Base-by-base conservation (phyloP, 306 rosid species). In the Begonia peltatifolia region DNA sequence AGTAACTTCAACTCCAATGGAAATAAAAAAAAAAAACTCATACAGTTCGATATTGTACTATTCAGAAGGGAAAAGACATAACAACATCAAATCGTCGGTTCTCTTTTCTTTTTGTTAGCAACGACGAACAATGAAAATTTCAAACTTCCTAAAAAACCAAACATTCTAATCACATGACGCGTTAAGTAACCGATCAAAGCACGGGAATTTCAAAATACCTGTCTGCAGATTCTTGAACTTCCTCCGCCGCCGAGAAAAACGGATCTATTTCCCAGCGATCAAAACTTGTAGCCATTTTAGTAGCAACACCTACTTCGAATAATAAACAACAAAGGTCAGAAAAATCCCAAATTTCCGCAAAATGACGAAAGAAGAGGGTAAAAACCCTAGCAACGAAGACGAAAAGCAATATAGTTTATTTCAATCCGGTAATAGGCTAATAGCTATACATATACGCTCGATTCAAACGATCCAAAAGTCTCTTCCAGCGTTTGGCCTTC, bases 251-350 rank as follows among this genome's bases (percentile, higher is more conserved):
- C n/a, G 71, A 62, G 69, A 90, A 90, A 72, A 78, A 90, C 35
- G 95, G 94, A 80, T 90, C 97, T 75, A 85, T 83, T 65, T 90
- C 94, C 97, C 97, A 90, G 41, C 87, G 92, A 59, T 85, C 79
- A 58, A 90, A 90, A 81, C 79, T 80, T 25, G 95, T 74, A 6
- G 82, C 87, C 97, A 90, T 89, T 52, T 6, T 46, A 4, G 53
- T n/a, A 20, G 12, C 2, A 14, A 17, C 14, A 23, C 53, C 12
- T 12, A 52, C 14, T 7, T 30, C 14, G 13, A 41, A 15, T 2
- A 47, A 0, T 18, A 48, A 20, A 20, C 23, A 20, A 20, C 2
- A 20, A 20, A 20, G 23, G 23, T 20, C 23, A 20, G 23, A 20
- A 1, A 0, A 20, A 20, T 20, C 23, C 23, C 38, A 62, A 56